Evolutionary conservation across 495 filamentous ascomycete genomes (phyloP), one percentile per base, ranked within the genome.

Genomic region (Aspergillus panamensis): DNA sequence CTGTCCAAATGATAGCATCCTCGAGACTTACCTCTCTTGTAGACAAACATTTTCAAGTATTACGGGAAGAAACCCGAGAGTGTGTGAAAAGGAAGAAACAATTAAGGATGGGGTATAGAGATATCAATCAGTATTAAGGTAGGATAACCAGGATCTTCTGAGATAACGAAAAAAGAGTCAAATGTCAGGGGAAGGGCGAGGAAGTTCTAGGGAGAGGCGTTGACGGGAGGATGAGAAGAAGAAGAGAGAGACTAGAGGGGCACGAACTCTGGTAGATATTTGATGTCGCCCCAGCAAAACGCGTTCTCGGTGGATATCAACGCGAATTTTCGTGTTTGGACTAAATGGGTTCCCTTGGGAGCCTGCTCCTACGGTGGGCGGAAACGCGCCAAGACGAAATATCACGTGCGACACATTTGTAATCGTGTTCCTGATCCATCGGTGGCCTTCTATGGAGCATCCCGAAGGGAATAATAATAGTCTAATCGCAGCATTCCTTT

Each of bases 21-120:
- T 43, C 55, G 42, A 54, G 62, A 74, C 84, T 66, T 80, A 87
- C 84, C 84, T 75, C 84, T 79, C 76, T 87, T 87, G 73, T 81
- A 87, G 65, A 87, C 84, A 75, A 84, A 87, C 84, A 87, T 87
- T 35, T 65, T 80, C 63, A 51, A 51, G 37, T 40, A 47, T 47
- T 31, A 40, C 40, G 53, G 50, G 52, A 30, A 31, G 51, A 51
- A 51, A 30, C 43, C 54, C 45, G 54, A 40, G 47, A 51, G 57
- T 52, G 21, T 40, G 54, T 52, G 45, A 45, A 61, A 54, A 32
- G 45, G 49, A 62, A 57, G 14, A 54, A 48, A 49, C 48, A 39
- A 59, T 39, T 16, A 55, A 55, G 60, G 48, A 49, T 53, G 32
- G 50, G 47, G 51, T 55, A 55, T 55, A 55, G 51, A 10, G 31